Evolutionary conservation across 176 grass and related monocot genomes (phyloP).

Genomic region (Echinochloa phyllopogon): DNA sequence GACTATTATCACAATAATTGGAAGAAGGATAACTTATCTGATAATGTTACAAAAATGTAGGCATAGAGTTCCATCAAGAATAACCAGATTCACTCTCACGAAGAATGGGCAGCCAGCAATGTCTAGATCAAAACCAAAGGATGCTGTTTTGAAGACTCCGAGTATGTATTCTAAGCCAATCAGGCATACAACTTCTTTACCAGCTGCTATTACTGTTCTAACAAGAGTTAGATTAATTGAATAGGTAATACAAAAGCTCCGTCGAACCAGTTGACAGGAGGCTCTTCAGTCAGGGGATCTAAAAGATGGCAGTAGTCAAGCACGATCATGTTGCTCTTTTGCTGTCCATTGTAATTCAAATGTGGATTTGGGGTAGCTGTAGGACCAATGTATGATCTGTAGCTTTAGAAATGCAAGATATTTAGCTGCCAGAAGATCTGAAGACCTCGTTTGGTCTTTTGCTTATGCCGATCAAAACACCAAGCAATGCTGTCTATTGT

Average conservation of each 20-base stretch:
- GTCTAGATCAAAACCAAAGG: slow-evolving; percentile 62
- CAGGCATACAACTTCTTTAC: slow-evolving; percentile 49
- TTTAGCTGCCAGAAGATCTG: not conserved
- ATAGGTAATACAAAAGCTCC: slow-evolving; percentile 48
- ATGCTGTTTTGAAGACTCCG: slow-evolving; percentile 60
- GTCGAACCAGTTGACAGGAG: slow-evolving; percentile 33
- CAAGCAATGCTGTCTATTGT: not conserved
- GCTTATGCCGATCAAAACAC: slow-evolving; percentile 1
- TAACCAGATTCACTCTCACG: slow-evolving; percentile 56
- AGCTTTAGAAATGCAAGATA: not conserved
- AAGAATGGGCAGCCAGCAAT: slow-evolving; percentile 56
- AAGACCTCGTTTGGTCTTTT: not conserved
- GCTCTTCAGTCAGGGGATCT: slow-evolving; percentile 44
- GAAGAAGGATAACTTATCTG: slow-evolving; percentile 24
- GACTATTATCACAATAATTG: not conserved
- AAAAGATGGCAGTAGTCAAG: slow-evolving; percentile 63
- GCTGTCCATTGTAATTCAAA: not conserved
- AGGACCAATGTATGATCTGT: slow-evolving; percentile 7
- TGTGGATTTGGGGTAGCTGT: slow-evolving; percentile 29
- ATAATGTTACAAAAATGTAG: slow-evolving; percentile 51
- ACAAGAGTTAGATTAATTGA: slow-evolving; percentile 9
- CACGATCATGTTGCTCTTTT: not conserved
- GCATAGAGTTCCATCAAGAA: slow-evolving; percentile 49
- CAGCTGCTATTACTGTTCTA: slow-evolving; percentile 30
- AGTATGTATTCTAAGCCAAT: slow-evolving; percentile 47